Percentiles rank a stretch among this genome's conserved stretches.
Conservation (phyloP, 73 alveolate genomes). For the Tetrahymena thermophila region DNA sequence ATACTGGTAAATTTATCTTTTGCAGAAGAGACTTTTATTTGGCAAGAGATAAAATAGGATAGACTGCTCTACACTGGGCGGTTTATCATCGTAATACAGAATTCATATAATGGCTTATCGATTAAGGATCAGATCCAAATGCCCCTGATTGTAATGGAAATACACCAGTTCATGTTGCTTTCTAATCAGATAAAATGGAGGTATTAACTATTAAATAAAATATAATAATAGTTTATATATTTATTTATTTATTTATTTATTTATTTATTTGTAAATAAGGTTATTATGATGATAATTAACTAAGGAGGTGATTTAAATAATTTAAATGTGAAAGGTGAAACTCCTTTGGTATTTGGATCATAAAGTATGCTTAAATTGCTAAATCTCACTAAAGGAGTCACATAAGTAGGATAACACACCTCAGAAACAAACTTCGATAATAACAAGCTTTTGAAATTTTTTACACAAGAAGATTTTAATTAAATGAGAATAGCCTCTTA, state of each 20-base stretch:
- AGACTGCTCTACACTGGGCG: not conserved
- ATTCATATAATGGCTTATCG: not conserved
- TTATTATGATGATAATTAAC: not conserved
- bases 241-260: no score
- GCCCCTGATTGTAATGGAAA: not conserved
- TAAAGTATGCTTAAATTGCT: not conserved
- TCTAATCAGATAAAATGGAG: not conserved
- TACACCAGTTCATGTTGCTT: not conserved
- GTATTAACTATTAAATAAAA: not conserved
- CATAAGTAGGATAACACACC: not conserved
- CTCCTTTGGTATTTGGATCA: not conserved
- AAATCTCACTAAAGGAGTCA: not conserved
- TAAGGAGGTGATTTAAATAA: not conserved
- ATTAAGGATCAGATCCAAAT: not conserved
- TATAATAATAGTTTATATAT: not conserved
- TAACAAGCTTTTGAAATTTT: not conserved
- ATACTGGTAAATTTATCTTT: not conserved
- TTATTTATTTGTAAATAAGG: not conserved
- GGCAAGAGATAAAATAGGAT: not conserved
- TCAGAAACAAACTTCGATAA: not conserved
- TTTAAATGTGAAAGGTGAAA: not conserved
- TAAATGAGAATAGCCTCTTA: not conserved
- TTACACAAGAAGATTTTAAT: not conserved
- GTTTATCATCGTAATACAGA: not conserved
- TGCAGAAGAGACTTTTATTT: not conserved